Base-by-base conservation (phyloP, 2,329 filamentous ascomycete species). In the Sclerotinia borealis region DNA sequence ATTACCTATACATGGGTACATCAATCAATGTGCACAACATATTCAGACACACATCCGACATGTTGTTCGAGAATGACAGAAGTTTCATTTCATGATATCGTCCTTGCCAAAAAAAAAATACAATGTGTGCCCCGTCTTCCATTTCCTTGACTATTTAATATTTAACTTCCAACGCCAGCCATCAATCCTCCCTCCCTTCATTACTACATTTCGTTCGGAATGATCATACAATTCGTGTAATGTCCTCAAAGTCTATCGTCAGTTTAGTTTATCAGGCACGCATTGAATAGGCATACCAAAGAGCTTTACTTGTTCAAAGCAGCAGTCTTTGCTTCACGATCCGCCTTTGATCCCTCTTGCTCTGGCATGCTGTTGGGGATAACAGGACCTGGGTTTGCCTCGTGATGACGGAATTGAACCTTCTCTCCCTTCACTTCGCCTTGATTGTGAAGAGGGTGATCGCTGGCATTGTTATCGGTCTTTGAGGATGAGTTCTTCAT, bases 301-400 rank as follows among this genome's bases (percentile, higher is more conserved):
- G 60, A 59, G 37, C 43, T 59, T 63, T 63, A 66, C 69, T 73
- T 45, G 36, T 63, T 59, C 45, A 63, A 59, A 17, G 54, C 36
- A 29, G 52, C 61, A 22, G 61, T 37, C 54, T 50, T 59, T 15
- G 82, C 85, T 71, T 81, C 78, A 61, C 88, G 83, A 71, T 91
- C 88, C 74, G 89, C 87, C 76, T 88, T 89, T 64, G 82, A 85
- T 19, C 84, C 85, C 77, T 87, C 84, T 73, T 82, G 74, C 39
- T 76, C 76, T 19, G 80, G 80, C 77, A 85, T 80, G 65, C 81
- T 78, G 66, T 84, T 75, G 22, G 82, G 78, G 31, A 85, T 70
- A 34, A 77, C 85, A 19, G 85, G 85, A 39, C 85, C 85, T 15
- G 84, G 85, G 59, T 82, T 77, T 22, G 84, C 84, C 63, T 80